phyloP scores from a whole-genome alignment of 164 flowering plant genomes.

The Piper betle region DNA sequence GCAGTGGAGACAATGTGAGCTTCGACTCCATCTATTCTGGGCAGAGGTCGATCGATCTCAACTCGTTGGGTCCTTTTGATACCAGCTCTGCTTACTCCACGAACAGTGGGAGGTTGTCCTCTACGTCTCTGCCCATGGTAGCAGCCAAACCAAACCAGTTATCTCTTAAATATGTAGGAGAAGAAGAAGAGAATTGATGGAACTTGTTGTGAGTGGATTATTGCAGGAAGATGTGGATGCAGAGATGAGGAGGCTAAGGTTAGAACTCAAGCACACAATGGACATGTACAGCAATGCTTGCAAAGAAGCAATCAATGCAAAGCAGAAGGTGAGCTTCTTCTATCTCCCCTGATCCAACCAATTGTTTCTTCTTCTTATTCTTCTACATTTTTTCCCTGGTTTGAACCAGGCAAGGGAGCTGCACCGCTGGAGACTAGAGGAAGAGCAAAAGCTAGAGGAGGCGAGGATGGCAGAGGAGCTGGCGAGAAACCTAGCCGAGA shows the following conservation, averaged over 20 bases:
- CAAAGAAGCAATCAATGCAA: slow-evolving; percentile 58
- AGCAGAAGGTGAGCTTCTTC: slow-evolving; percentile 36
- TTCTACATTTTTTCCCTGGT: not conserved
- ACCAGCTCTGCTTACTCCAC: slow-evolving; percentile 12
- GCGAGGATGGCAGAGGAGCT: slow-evolving; percentile 59
- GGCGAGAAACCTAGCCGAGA: slow-evolving; percentile 47
- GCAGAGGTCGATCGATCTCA: slow-evolving; percentile 14
- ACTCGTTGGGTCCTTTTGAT: slow-evolving; percentile 2
- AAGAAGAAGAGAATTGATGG: not conserved
- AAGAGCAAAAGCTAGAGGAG: slow-evolving; percentile 49
- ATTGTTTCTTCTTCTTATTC: not conserved
- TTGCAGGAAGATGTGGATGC: slow-evolving; percentile 49
- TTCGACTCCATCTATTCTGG: slow-evolving; percentile 22
- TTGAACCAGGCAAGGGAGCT: slow-evolving; percentile 57
- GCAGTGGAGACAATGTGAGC: slow-evolving; percentile 28
- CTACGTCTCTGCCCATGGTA: slow-evolving; percentile 25
- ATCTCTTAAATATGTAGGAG: not conserved
- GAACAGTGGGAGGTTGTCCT: slow-evolving; percentile 13
- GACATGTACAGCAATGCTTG: slow-evolving; percentile 68
- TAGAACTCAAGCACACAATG: slow-evolving; percentile 64
- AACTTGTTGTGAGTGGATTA: not conserved
- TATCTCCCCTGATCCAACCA: not conserved
- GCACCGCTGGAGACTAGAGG: slow-evolving; percentile 77
- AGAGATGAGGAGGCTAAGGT: slow-evolving; percentile 59
- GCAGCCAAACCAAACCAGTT: not conserved